These are phyloP conservation scores for Hortaea werneckii DNA, from an alignment of 2,329 filamentous ascomycete genomes.

Conservation along the genomic window DNA sequence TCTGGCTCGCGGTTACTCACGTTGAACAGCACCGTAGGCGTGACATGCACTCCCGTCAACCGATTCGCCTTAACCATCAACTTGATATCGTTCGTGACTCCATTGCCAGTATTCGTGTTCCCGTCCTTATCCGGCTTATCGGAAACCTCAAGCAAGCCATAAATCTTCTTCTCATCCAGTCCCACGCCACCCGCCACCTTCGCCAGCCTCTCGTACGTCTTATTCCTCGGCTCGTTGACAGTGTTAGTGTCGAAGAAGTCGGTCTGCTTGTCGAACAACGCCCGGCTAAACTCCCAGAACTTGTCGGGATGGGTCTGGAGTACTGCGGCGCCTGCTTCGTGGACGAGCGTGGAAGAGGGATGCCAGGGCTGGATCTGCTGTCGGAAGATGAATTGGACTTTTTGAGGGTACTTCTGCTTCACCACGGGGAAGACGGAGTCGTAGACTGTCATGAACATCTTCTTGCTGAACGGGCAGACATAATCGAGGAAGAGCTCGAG, in stretches of 20 bases:
- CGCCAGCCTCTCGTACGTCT: constrained; percentile 70
- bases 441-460: constrained; percentile 70
- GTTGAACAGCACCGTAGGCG: constrained; percentile 81
- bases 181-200: constrained; percentile 61
- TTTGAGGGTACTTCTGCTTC: constrained; percentile 47
- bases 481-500: constrained; percentile 66
- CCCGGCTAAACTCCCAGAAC: constrained; percentile 71
- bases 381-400: constrained; percentile 69
- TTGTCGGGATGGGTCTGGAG: constrained; percentile 56
- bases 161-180: constrained; percentile 60
- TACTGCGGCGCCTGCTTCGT: constrained; percentile 79
- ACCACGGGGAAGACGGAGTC: constrained; percentile 55
- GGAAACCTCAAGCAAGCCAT: constrained; percentile 56
- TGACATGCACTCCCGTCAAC: constrained; percentile 76
- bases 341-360: constrained; percentile 58
- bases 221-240: constrained; percentile 73
- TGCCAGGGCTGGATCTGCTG: constrained; percentile 91
- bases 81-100: constrained; percentile 77
- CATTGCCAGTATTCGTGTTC: constrained; percentile 66
- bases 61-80: constrained; percentile 65
- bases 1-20: constrained; percentile 26
- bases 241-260: constrained; percentile 78
- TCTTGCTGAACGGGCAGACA: constrained; percentile 62
- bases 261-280: constrained; percentile 58
- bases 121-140: constrained; percentile 59